Base-by-base conservation (phyloP, 176 grass and related monocot genomes). In the Oryza nivara region DNA sequence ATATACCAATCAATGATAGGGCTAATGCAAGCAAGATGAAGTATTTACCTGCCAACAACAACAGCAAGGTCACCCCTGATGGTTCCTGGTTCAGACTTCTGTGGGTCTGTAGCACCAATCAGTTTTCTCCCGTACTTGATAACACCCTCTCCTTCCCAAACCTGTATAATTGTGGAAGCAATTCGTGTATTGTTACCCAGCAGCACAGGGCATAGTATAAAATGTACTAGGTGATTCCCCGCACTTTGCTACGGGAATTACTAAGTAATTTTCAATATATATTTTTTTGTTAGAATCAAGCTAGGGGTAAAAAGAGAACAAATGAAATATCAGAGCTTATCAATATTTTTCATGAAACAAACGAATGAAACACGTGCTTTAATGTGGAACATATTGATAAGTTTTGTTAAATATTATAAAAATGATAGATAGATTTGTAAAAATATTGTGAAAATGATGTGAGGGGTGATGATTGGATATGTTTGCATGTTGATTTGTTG, bases 81-180 rank as follows among this genome's bases (percentile, higher is more conserved):
- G 77, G 96, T 98, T 63, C 96, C 96, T 71, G 96, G 96, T 28
- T 98, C 96, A 44, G 96, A 98, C 83, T 95, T 94, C 67, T 90
- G 88, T 72, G 96, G 96, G 84, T 98, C 93, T 65, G 96, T 95
- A 16, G 96, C 91, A 54, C 96, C 96, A 58, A 98, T 98, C 66
- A 98, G 75, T 54, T 98, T 93, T 78, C 96, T 87, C 6, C 93
- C 96, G 63, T 98, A 94, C 82, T 94, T 98, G 87, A 94, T 94
- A 52, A 94, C 96, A 48, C 96, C 93, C 74, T 98, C 96, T 79
- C 93, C 93, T 95, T 98, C 93, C 96, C 96, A 98, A 56, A 98
- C 96, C 96, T 98, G 83, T 0, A 84, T 22, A 83, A 12, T 85
- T 9, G 26, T 17, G 28, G 7, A 22, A 15, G 0, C 16, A 44